Conservation (phyloP, 176 grass and related monocot genomes). For the Luzula sylvatica region DNA sequence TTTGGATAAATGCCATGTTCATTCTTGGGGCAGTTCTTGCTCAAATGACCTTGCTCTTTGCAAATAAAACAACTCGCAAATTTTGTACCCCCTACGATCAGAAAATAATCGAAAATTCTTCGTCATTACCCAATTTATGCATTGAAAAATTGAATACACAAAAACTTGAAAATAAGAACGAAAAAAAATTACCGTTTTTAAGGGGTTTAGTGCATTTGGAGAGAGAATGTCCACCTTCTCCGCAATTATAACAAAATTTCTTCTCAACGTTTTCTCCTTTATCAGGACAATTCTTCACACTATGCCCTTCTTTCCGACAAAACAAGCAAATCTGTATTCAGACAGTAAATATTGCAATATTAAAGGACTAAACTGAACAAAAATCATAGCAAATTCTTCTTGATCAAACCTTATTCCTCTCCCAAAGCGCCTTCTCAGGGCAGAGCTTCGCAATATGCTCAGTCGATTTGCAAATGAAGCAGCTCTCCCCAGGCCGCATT, state of each 20-base stretch:
- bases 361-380: too few relatives aligned
- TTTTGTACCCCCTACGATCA: constrained; percentile 56
- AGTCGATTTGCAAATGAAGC: constrained; percentile 89
- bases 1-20: constrained; percentile 91
- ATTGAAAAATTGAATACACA: background rate
- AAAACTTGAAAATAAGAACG: background rate
- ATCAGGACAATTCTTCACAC: constrained; percentile 79
- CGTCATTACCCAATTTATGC: background rate
- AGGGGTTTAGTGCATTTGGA: constrained; percentile 64
- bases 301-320: constrained; percentile 72
- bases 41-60: constrained; percentile 72
- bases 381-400: background rate
- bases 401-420: constrained; percentile 75
- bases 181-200: constrained; percentile 49
- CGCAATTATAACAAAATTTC: constrained; percentile 92
- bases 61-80: constrained; percentile 91
- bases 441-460: constrained; percentile 83
- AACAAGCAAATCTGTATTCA: constrained; percentile 77
- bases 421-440: constrained; percentile 78
- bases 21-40: constrained; percentile 80
- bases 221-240: constrained; percentile 68
- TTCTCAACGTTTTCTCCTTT: constrained; percentile 45
- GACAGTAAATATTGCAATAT: too few relatives aligned
- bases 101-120: constrained; percentile 11
- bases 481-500: constrained; percentile 90